These are phyloP conservation scores for Brassica balearica DNA, from an alignment of 441 rosid species.

Conservation along the genomic window DNA sequence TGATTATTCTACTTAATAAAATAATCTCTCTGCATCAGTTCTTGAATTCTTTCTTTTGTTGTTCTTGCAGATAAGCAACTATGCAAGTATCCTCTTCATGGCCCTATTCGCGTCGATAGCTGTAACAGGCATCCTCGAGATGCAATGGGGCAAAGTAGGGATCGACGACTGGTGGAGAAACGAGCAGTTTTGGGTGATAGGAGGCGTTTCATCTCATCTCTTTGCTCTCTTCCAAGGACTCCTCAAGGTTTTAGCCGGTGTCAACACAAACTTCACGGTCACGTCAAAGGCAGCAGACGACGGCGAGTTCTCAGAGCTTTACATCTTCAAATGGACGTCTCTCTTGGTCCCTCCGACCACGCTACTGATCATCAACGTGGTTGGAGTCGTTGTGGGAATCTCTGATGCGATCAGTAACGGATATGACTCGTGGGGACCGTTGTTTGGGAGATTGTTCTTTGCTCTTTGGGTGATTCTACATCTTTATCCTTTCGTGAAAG, in stretches of 20 bases:
- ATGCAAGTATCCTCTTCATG: conserved; percentile 66
- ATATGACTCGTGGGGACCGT: conserved; percentile 78
- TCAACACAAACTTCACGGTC: conserved; percentile 71
- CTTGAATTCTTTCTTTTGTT: background rate
- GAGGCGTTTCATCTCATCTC: conserved; percentile 74
- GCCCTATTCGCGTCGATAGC: conserved; percentile 67
- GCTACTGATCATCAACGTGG: conserved; percentile 57
- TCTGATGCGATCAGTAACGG: conserved; percentile 76
- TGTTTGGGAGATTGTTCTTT: conserved; percentile 71
- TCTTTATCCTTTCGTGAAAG: conserved; percentile 76
- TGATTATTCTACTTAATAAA: too few relatives aligned
- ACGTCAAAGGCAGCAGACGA: conserved; percentile 79
- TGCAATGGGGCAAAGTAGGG: conserved; percentile 80
- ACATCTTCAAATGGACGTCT: conserved; percentile 78
- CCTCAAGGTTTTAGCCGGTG: conserved; percentile 73
- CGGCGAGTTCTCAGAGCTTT: conserved; percentile 71
- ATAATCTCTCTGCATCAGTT: background rate
- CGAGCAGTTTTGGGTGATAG: conserved; percentile 86
- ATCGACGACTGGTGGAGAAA: conserved; percentile 85
- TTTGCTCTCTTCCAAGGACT: conserved; percentile 80
- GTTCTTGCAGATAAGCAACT: conserved; percentile 67
- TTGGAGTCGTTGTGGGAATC: conserved; percentile 67
- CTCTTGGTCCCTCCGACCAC: conserved; percentile 71
- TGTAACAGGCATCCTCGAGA: conserved; percentile 71
- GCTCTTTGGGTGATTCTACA: conserved; percentile 79